These are phyloP conservation scores for Ophiostoma australiae DNA, from an alignment of 2,329 filamentous ascomycete species.

Conservation along the genomic window DNA sequence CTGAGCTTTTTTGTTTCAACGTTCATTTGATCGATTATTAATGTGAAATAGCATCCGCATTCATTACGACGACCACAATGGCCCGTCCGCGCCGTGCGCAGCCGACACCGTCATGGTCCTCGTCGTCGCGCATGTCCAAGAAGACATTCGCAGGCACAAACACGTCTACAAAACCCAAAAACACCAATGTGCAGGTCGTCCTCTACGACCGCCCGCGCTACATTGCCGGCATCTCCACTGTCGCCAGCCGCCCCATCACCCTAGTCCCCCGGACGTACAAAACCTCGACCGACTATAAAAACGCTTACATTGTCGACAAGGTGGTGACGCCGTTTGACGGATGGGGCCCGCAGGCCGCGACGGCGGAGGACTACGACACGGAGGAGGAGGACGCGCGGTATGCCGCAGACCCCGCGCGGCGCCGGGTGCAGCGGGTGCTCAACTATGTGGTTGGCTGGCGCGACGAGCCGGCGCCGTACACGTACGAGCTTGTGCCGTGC, in stretches of 20 bases:
- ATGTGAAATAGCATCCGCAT: too few relatives aligned
- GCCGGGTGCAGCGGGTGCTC: conserved; percentile 38
- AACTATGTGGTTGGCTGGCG: conserved; percentile 53
- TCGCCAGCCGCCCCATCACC: conserved; percentile 42
- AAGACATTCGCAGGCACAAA: neutral
- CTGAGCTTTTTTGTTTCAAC: too few relatives aligned
- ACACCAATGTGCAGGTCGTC: conserved; percentile 32
- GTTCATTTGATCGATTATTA: too few relatives aligned
- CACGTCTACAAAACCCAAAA: neutral
- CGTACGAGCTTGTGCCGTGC: conserved; percentile 44
- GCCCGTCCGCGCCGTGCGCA: conserved; percentile 10
- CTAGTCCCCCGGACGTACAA: conserved; percentile 49
- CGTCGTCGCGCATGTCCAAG: neutral
- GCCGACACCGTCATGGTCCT: conserved; percentile 4
- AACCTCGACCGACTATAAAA: conserved; percentile 44
- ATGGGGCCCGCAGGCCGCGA: conserved; percentile 12
- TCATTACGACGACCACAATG: neutral
- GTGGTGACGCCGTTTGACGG: conserved; percentile 41
- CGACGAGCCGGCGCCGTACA: conserved; percentile 41
- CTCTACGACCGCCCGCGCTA: conserved; percentile 38
- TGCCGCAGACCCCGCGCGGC: conserved; percentile 9
- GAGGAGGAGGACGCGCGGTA: conserved; percentile 17
- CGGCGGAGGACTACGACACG: conserved; percentile 17
- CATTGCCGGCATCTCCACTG: conserved; percentile 43
- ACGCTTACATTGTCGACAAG: conserved; percentile 53